Evolutionary conservation across 2,329 filamentous ascomycete genomes (phyloP).

Genomic region (Rugonectria rugulosa): DNA sequence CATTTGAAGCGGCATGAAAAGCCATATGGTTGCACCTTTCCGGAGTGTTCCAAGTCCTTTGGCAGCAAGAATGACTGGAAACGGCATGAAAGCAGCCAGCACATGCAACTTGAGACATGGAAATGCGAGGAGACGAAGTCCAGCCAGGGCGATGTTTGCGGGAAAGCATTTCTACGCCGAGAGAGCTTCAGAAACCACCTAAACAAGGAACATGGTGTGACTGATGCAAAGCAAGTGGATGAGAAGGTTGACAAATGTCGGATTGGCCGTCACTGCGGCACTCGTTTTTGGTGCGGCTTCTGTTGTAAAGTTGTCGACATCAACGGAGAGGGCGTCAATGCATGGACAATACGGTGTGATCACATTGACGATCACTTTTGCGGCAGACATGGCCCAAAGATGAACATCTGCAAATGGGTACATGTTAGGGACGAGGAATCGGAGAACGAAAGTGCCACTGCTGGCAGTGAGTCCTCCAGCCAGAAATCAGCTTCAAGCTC

Average conservation of each 20-base stretch:
- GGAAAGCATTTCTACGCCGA: constrained; percentile 63
- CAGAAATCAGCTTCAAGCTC: constrained; percentile 11
- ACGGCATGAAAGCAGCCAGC: constrained; percentile 83
- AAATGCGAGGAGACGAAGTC: constrained; percentile 62
- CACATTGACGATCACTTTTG: constrained; percentile 80
- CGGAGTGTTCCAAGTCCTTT: constrained; percentile 73
- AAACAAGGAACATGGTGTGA: constrained; percentile 53
- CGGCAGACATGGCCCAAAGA: constrained; percentile 53
- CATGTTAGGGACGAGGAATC: constrained; percentile 38
- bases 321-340: constrained; percentile 47
- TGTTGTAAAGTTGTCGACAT: constrained; percentile 67
- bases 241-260: constrained; percentile 60
- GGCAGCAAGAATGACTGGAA: constrained; percentile 98
- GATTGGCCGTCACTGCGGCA: constrained; percentile 70
- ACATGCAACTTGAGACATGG: constrained; percentile 76
- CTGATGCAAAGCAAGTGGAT: constrained; percentile 45
- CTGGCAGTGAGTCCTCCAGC: constrained; percentile 4
- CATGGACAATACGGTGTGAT: constrained; percentile 65
- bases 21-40: constrained; percentile 83
- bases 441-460: not conserved
- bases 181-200: constrained; percentile 71
- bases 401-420: constrained; percentile 64
- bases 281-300: constrained; percentile 88
- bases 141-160: constrained; percentile 53
- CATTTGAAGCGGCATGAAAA: constrained; percentile 82